A percentile compares a stretch with the other conserved stretches of the same genome.
Evolutionary conservation across 495 filamentous ascomycete species (phyloP).

Genomic region (Penicillium desertorum): DNA sequence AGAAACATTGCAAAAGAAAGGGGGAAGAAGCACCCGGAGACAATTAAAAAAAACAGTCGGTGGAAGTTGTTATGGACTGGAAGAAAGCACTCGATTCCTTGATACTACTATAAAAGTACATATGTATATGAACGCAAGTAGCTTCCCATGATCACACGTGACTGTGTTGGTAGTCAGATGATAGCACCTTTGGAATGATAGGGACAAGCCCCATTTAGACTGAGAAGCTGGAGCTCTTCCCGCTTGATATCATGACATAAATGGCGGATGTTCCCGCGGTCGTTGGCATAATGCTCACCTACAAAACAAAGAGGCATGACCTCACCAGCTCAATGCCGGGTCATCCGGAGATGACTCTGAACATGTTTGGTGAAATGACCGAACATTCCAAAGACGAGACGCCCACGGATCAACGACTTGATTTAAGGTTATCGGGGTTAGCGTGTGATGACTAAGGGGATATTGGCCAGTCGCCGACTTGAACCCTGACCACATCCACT

Average conservation of each 20-base stretch:
- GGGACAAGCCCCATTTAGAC: not conserved
- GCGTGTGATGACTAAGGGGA: not conserved
- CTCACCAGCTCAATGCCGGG: slow-evolving; percentile 5
- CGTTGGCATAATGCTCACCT: not conserved
- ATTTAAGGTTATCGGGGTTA: slow-evolving; percentile 7
- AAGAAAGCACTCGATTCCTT: too few relatives aligned
- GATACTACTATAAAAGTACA: too few relatives aligned
- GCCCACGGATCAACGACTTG: slow-evolving; percentile 1
- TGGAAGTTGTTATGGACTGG: too few relatives aligned
- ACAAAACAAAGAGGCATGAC: slow-evolving; percentile 1
- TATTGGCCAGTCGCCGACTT: not conserved
- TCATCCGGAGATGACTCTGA: not conserved
- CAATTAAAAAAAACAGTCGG: too few relatives aligned
- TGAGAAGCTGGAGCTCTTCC: not conserved
- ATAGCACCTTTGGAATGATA: not conserved
- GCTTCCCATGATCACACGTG: not conserved
- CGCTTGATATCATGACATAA: slow-evolving; percentile 3
- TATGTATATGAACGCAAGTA: not conserved
- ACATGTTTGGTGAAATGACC: not conserved
- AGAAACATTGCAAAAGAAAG: too few relatives aligned
- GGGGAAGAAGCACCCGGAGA: too few relatives aligned
- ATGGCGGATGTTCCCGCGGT: slow-evolving; percentile 1
- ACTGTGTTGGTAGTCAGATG: not conserved
- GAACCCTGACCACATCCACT: not conserved
- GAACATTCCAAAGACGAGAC: not conserved